Conservation (phyloP, 1,284 basidiomycete species). For the Vanrija sp. region DNA sequence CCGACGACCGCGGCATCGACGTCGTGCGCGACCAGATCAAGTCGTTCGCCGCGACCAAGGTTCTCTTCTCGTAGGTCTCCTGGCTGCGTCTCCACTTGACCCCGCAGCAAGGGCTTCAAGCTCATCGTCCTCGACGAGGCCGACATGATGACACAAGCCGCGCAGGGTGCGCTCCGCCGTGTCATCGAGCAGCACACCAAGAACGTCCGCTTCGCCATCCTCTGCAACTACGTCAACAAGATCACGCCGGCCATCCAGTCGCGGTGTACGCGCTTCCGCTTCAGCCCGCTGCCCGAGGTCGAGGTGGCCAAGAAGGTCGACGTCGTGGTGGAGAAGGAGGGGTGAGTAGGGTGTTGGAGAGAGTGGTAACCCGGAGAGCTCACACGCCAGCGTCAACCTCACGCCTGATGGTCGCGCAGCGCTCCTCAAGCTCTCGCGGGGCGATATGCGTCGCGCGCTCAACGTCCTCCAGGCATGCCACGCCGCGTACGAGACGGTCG, state of each 20-base stretch:
- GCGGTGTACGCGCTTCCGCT: conserved; percentile 94
- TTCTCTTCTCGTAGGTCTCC: conserved; percentile 57
- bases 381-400: conserved; percentile 66
- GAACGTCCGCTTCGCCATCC: conserved; percentile 98
- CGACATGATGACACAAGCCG: conserved; percentile 99
- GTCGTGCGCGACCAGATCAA: conserved; percentile 99
- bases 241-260: conserved; percentile 98
- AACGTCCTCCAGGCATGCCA: conserved; percentile 98
- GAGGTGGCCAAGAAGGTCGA: conserved; percentile 82
- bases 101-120: conserved; percentile 79
- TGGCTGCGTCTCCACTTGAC: background rate
- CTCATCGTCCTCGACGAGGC: conserved; percentile 98
- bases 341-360: conserved; percentile 54
- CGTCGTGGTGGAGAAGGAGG: conserved; percentile 77
- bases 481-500: conserved; percentile 84
- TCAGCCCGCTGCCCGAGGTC: conserved; percentile 83
- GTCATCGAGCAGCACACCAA: conserved; percentile 98
- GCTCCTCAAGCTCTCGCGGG: conserved; percentile 84
- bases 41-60: conserved; percentile 94
- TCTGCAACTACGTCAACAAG: conserved; percentile 99
- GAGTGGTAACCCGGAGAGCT: background rate
- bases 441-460: conserved; percentile 95
- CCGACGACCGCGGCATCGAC: conserved; percentile 96
- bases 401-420: conserved; percentile 83
- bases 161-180: conserved; percentile 90